Evolutionary conservation across 441 rosid species (phyloP).

Genomic region (Aquilaria agallochum): DNA sequence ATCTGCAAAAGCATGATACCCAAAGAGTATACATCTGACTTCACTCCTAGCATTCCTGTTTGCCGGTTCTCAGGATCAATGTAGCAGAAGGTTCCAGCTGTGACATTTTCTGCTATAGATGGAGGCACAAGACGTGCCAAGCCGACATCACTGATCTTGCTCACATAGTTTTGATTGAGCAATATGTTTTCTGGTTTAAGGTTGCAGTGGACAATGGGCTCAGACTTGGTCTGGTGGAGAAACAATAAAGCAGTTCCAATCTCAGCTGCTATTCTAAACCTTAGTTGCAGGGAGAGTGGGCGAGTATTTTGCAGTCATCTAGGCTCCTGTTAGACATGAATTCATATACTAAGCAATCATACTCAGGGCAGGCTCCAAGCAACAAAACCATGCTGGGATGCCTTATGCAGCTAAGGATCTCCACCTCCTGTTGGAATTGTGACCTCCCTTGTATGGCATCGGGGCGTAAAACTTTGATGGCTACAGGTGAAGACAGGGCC

Average conservation of each 20-base stretch:
- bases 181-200: constrained; percentile 87
- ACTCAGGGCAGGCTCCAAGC: constrained; percentile 91
- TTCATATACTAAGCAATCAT: constrained; percentile 84
- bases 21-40: constrained; percentile 83
- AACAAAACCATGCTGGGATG: constrained; percentile 97
- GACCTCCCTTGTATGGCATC: constrained; percentile 91
- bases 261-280: constrained; percentile 87
- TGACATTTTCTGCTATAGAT: constrained; percentile 68
- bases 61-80: constrained; percentile 97
- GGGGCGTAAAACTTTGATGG: constrained; percentile 79
- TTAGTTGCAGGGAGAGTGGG: constrained; percentile 77
- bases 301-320: constrained; percentile 76
- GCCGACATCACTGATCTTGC: constrained; percentile 96
- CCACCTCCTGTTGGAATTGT: constrained; percentile 96
- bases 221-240: constrained; percentile 94
- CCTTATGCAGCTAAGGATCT: constrained; percentile 84
- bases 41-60: constrained; percentile 89
- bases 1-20: constrained; percentile 86
- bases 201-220: constrained; percentile 92
- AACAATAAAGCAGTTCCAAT: constrained; percentile 74
- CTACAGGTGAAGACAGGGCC: constrained; percentile 91
- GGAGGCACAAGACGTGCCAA: constrained; percentile 92
- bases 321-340: constrained; percentile 92
- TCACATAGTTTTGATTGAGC: constrained; percentile 78
- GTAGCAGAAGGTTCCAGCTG: constrained; percentile 96